Base-by-base conservation (phyloP, 164 flowering plant genomes). In the Magnolia kwangsiensis region DNA sequence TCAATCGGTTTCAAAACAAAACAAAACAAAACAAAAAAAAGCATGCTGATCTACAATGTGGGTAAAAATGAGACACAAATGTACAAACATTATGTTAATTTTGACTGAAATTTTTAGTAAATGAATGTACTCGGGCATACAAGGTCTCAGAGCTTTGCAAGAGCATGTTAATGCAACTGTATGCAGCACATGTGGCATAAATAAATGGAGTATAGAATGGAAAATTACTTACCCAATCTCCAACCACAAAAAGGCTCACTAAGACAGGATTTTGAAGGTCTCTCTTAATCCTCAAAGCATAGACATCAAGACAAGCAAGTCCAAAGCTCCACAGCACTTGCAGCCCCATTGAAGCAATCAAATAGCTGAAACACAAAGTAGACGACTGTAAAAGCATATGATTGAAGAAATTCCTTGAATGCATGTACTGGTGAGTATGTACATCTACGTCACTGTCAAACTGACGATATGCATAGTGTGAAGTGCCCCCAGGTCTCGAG, bases 271-370 rank as follows among this genome's bases (percentile, higher is more conserved):
- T 90, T 71, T 81, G 93, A 71, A 92, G 91, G 78, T 90, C 91
- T 81, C 87, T 86, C 80, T 86, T 90, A 70, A 81, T 86, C 83
- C 82, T 83, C 80, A 93, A 75, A 69, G 95, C 95, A 88, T 89
- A 89, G 14, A 82, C 69, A 85, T 92, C 96, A 75, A 93, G 92
- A 80, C 90, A 89, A 1, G 91, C 92, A 64, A 93, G 89, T 77
- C 96, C 96, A 73, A 89, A 84, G 88, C 98, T 92, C 98, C 98
- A 93, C 24, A 92, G 76, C 49, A 88, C 82, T 85, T 92, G 95
- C 78, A 93, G 91, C 51, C 95, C 96, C 96, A 92, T 92, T 63
- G 96, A 92, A 76, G 92, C 96, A 83, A 92, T 86, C 82, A 93
- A 87, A 80, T 89, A 92, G 86, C 95, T 93, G 94, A 84, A 83